Percentiles rank a stretch among this genome's conserved stretches.
phyloP scores from a whole-genome alignment of 352 stramenopile genomes.

The Phytophthora meadii region DNA sequence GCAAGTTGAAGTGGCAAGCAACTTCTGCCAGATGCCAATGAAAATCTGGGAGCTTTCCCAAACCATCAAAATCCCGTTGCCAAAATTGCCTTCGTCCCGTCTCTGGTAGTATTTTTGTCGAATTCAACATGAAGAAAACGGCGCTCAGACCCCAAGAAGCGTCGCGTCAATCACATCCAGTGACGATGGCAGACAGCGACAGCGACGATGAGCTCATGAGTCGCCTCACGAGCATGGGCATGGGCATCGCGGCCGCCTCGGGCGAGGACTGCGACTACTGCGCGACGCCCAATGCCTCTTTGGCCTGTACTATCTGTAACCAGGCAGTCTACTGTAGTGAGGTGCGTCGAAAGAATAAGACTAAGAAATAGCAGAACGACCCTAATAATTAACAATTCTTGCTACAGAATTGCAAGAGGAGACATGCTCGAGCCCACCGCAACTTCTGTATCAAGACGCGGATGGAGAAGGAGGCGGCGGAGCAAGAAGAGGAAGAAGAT shows the following conservation, averaged over 20 bases:
- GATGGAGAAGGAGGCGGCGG: constrained; percentile 68
- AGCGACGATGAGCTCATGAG: constrained; percentile 91
- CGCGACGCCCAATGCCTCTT: constrained; percentile 51
- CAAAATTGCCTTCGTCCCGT: constrained; percentile 9
- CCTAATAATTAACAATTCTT: too few relatives aligned
- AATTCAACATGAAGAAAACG: constrained; percentile 29
- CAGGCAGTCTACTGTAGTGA: constrained; percentile 79
- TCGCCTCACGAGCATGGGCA: constrained; percentile 53
- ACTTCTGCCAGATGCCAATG: too few relatives aligned
- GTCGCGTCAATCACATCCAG: constrained; percentile 9
- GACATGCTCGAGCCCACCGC: constrained; percentile 75
- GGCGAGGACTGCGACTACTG: constrained; percentile 84
- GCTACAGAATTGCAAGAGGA: constrained; percentile 66
- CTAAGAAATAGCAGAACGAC: neutral
- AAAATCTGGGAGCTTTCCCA: neutral
- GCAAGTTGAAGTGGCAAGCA: too few relatives aligned
- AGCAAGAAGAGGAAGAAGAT: constrained; percentile 57
- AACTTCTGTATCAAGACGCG: constrained; percentile 74
- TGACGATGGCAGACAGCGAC: constrained; percentile 74
- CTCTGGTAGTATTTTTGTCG: constrained; percentile 24
- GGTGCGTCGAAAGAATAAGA: constrained; percentile 34
- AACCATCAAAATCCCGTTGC: constrained; percentile 6
- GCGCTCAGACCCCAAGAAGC: constrained; percentile 27
- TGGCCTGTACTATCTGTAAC: constrained; percentile 75
- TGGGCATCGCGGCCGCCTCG: constrained; percentile 33